Evolutionary conservation across 306 rosid species (phyloP).

Genomic region (Glycine latifolia): DNA sequence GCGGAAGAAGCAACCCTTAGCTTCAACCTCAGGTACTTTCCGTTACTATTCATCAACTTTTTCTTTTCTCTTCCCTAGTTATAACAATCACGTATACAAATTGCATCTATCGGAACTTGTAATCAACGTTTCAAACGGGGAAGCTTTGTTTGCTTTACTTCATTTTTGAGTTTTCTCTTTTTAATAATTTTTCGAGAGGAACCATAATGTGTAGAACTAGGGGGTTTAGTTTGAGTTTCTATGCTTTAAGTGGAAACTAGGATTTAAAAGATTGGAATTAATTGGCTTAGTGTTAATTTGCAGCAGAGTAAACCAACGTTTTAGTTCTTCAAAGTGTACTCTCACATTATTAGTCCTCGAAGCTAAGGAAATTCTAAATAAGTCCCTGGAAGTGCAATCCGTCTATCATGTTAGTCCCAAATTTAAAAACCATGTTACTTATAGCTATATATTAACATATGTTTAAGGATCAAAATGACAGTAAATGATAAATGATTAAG

Average conservation of each 20-base stretch:
- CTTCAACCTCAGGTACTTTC: background rate
- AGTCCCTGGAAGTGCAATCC: background rate
- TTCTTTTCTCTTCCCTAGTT: conserved; percentile 11
- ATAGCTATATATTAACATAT: background rate
- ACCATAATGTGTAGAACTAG: background rate
- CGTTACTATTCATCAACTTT: background rate
- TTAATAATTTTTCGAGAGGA: background rate
- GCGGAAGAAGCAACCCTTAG: conserved; percentile 33
- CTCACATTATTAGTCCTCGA: background rate
- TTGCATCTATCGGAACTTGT: background rate
- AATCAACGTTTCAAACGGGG: background rate
- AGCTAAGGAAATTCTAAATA: background rate
- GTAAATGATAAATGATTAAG: background rate
- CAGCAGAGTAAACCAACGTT: background rate
- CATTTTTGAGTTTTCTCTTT: background rate
- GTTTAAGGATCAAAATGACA: background rate
- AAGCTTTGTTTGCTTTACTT: background rate
- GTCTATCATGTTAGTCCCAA: background rate
- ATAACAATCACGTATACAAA: background rate
- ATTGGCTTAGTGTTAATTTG: background rate
- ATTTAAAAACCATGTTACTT: background rate
- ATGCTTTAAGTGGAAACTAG: background rate
- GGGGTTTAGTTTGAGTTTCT: conserved; percentile 26
- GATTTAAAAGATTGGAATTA: background rate
- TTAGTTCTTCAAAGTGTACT: background rate